phyloP scores from a whole-genome alignment of 2,329 filamentous ascomycete genomes.

The Aspergillus fischeri region DNA sequence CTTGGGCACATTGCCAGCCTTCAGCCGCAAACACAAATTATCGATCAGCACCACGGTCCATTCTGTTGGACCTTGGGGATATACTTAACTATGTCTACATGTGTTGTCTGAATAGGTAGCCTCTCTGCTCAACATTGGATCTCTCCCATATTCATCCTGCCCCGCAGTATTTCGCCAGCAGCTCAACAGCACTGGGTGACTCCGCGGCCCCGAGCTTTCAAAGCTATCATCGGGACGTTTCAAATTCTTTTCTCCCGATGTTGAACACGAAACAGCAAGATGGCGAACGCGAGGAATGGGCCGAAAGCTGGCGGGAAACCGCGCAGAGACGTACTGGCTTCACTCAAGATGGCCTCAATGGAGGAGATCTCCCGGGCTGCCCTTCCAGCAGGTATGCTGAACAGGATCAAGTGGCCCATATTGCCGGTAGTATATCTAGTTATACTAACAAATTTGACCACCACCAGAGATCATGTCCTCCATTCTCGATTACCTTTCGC shows the following conservation, averaged over 20 bases:
- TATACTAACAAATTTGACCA: conserved; percentile 19
- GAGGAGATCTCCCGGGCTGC: conserved; percentile 67
- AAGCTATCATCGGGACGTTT: conserved; percentile 2
- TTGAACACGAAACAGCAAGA: conserved; percentile 26
- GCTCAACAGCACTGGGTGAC: not conserved
- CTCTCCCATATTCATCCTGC: not conserved
- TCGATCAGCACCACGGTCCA: not conserved
- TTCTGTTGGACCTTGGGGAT: not conserved
- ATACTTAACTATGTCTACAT: not conserved
- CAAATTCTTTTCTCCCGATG: conserved; percentile 21
- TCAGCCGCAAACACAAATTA: not conserved
- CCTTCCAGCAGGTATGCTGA: conserved; percentile 69
- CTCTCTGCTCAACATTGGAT: not conserved
- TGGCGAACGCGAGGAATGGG: conserved; percentile 50
- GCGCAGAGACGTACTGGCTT: conserved; percentile 61
- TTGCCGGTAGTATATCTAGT: not conserved
- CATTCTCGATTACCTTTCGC: conserved; percentile 83
- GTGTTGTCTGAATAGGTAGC: not conserved
- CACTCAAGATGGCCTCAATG: conserved; percentile 76
- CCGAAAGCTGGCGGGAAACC: conserved; percentile 29
- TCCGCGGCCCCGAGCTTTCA: conserved; percentile 1
- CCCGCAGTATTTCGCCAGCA: not conserved
- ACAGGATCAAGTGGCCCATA: not conserved
- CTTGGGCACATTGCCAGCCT: not conserved
- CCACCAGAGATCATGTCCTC: conserved; percentile 73